Evolutionary conservation across 305 asterid genomes (phyloP), one percentile per base, ranked within the genome.

Genomic region (Fraxinus sp.): DNA sequence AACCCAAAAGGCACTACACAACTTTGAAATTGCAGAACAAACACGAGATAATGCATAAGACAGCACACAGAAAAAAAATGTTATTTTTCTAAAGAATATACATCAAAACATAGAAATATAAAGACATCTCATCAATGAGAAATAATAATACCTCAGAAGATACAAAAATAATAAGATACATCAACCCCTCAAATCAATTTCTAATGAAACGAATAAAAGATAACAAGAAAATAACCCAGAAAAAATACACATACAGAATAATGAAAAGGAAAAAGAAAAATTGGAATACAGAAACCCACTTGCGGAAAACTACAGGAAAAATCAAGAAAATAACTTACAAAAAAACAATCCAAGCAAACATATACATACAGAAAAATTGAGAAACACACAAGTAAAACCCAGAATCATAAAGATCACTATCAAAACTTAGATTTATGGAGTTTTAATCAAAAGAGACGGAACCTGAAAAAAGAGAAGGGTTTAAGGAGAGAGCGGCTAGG

Each of bases 401-500:
- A 66, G n/a, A 66, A 26, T 66, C 37, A 24, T 66, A 59, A 59
- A 20, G 71, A 14, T 62, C 32, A 9, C 30, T 22, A 8, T 8
- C 33, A 62, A 9, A 62, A 62, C 32, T 62, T 22, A 3, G 14
- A 62, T 62, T 22, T 62, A 0, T 62, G 32, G 7, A 22, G 71
- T 22, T 62, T 3, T 20, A 26, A 10, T 7, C 33, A 68, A 68
- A 68, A 68, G 41, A 71, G 41, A 32, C 20, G 41, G 7, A 13
- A 71, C 39, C 76, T 71, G 16, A 14, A 71, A 71, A 71, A 14
- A 14, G 41, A 13, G 76, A 71, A 14, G 76, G 76, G 41, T 14
- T 71, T 71, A 30, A 71, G 41, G 44, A 32, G 76, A 71, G 76
- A 5, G 76, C 44, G 16, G 76, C 76, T 32, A 71, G 76, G 76